Conservation (phyloP, 495 filamentous ascomycete genomes). For the Aspergillus homomorphus region DNA sequence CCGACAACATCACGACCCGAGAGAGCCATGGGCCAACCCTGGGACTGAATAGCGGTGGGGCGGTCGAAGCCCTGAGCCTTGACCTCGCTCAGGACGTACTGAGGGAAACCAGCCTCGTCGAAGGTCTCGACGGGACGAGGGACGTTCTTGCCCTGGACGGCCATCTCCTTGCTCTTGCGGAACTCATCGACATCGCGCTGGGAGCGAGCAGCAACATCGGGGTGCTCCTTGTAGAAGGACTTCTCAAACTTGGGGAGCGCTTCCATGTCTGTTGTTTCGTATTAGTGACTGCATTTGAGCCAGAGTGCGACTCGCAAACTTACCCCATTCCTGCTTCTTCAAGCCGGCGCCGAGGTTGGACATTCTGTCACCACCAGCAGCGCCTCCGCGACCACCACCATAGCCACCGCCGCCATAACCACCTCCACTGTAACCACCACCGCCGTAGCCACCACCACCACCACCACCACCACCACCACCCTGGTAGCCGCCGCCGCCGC, state of each 20-base stretch:
- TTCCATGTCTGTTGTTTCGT: conserved; percentile 56
- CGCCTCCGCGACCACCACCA: conserved; percentile 49
- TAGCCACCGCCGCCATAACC: conserved; percentile 43
- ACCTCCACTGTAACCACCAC: conserved; percentile 52
- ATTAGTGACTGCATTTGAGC: conserved; percentile 25
- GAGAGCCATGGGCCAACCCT: conserved; percentile 99
- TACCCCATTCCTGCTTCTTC: conserved; percentile 85
- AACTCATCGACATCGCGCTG: conserved; percentile 80
- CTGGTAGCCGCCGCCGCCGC: conserved; percentile 37
- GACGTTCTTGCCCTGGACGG: conserved; percentile 70
- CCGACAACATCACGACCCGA: conserved; percentile 98
- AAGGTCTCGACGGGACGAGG: conserved; percentile 94
- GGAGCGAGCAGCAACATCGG: conserved; percentile 69
- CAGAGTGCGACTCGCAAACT: conserved; percentile 25
- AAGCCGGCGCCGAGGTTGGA: conserved; percentile 80
- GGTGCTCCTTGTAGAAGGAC: conserved; percentile 96
- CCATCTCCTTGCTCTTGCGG: conserved; percentile 75
- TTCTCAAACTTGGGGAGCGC: conserved; percentile 96
- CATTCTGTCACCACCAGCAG: conserved; percentile 85
- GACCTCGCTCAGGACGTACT: conserved; percentile 96
- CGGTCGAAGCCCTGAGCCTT: conserved; percentile 93
- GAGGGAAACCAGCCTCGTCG: conserved; percentile 94
- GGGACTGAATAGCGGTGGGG: conserved; percentile 94
- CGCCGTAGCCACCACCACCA: conserved; percentile 52
- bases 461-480: conserved; percentile 45